A percentile compares a stretch with the other conserved stretches of the same genome.
phyloP scores from a whole-genome alignment of 768 basidiomycete genomes.

The Baorangia bicolor region DNA sequence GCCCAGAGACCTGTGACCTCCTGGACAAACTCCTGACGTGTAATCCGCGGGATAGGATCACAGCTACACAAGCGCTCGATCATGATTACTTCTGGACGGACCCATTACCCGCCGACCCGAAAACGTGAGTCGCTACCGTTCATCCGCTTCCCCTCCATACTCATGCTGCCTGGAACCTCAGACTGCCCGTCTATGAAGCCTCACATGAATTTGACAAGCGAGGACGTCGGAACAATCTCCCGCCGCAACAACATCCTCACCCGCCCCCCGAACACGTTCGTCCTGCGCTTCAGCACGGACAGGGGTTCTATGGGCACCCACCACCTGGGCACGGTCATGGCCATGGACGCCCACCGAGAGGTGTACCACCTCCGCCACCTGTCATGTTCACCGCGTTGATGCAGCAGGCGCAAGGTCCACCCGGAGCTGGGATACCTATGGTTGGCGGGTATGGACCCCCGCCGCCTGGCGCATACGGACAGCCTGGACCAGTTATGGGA shows the following conservation, averaged over 20 bases:
- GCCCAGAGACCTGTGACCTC: conserved; percentile 73
- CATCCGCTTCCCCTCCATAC: background rate
- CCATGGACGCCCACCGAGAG: conserved; percentile 33
- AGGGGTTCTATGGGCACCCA: conserved; percentile 29
- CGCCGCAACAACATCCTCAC: conserved; percentile 25
- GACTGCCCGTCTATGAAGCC: conserved; percentile 74
- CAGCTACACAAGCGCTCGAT: conserved; percentile 82
- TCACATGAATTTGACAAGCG: conserved; percentile 84
- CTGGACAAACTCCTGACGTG: conserved; percentile 79
- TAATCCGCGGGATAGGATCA: conserved; percentile 81
- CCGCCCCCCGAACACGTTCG: conserved; percentile 35
- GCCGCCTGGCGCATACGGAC: conserved; percentile 16
- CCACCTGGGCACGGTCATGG: conserved; percentile 31
- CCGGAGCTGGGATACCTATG: conserved; percentile 6
- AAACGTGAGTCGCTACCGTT: conserved; percentile 50
- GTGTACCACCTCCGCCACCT: conserved; percentile 25
- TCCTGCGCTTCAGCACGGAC: conserved; percentile 31
- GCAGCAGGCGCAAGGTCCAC: conserved; percentile 22
- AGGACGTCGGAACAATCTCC: conserved; percentile 49
- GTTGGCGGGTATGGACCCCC: conserved; percentile 13
- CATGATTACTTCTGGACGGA: conserved; percentile 95
- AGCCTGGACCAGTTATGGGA: conserved; percentile 4
- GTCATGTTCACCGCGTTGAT: conserved; percentile 32
- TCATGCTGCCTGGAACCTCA: conserved; percentile 24
- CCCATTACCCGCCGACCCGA: conserved; percentile 83